Conservation (phyloP, 2,329 filamentous ascomycete species). For the Hymenoscyphus albidus region DNA sequence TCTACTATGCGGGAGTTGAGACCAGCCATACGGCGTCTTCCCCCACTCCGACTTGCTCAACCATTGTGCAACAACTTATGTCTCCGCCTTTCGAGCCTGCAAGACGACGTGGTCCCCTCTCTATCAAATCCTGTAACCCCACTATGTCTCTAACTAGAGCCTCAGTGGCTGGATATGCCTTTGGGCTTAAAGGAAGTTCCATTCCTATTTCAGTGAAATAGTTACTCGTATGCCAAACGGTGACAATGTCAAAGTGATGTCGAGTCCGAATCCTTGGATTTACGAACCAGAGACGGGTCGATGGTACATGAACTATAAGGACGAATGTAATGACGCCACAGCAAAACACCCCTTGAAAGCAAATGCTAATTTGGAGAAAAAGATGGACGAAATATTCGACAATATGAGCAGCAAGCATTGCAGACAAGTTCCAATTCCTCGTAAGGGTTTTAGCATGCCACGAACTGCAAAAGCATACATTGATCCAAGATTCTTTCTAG, state of each 20-base stretch:
- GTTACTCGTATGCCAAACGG: neutral
- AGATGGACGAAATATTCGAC: slow-evolving; percentile 5
- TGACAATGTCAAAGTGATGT: slow-evolving; percentile 10
- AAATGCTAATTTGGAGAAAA: slow-evolving; percentile 7
- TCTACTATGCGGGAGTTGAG: slow-evolving; percentile 5
- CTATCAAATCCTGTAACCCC: slow-evolving; percentile 11
- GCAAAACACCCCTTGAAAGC: neutral
- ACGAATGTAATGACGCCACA: slow-evolving; percentile 11
- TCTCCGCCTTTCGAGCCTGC: slow-evolving; percentile 11
- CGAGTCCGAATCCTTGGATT: slow-evolving; percentile 9
- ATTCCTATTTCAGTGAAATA: slow-evolving; percentile 5
- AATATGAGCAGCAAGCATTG: neutral
- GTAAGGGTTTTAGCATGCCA: neutral
- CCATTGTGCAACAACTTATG: neutral
- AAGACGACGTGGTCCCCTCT: slow-evolving; percentile 10
- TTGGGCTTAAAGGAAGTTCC: slow-evolving; percentile 6
- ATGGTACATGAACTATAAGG: slow-evolving; percentile 16
- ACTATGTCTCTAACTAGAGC: slow-evolving; percentile 15
- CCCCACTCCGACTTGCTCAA: slow-evolving; percentile 10
- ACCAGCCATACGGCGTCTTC: slow-evolving; percentile 10
- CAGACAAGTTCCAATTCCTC: neutral
- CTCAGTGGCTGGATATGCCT: slow-evolving; percentile 7
- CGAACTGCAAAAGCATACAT: neutral
- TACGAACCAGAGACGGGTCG: slow-evolving; percentile 13
- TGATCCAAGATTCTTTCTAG: neutral